phyloP scores from a whole-genome alignment of 2,329 filamentous ascomycete genomes.

The Falciphora oryzae region DNA sequence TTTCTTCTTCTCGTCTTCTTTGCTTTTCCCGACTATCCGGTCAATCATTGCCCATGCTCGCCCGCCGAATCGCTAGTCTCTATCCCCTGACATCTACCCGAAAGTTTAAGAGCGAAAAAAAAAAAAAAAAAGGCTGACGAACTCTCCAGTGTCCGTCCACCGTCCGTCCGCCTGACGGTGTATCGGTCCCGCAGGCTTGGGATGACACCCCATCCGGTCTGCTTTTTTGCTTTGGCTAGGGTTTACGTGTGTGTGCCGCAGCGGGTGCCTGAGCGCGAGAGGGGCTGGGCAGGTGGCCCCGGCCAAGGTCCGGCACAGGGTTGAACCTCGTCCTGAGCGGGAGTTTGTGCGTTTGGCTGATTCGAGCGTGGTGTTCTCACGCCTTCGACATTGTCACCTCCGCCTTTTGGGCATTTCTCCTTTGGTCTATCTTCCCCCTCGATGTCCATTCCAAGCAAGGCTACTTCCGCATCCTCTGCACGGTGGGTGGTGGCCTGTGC shows the following conservation, averaged over 20 bases:
- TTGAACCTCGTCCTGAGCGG: neutral
- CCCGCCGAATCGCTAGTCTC: neutral
- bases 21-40: neutral
- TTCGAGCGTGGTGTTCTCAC: neutral
- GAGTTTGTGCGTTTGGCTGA: neutral
- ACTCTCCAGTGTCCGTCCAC: neutral
- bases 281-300: neutral
- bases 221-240: neutral
- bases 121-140: neutral
- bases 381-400: too few species aligned
- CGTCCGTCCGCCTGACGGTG: neutral
- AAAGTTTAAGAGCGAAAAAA: neutral
- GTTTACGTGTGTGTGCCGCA: neutral
- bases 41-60: neutral
- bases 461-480: neutral
- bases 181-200: neutral
- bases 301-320: too few species aligned
- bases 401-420: too few species aligned
- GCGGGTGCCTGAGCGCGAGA: neutral
- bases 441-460: neutral
- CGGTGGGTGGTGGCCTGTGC: neutral
- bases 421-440: too few species aligned
- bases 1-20: neutral
- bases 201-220: neutral
- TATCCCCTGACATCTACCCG: neutral